A percentile compares a stretch with the other conserved stretches of the same genome.
Conservation (phyloP, 805 yeast species). For the Myxozyma neglecta region DNA sequence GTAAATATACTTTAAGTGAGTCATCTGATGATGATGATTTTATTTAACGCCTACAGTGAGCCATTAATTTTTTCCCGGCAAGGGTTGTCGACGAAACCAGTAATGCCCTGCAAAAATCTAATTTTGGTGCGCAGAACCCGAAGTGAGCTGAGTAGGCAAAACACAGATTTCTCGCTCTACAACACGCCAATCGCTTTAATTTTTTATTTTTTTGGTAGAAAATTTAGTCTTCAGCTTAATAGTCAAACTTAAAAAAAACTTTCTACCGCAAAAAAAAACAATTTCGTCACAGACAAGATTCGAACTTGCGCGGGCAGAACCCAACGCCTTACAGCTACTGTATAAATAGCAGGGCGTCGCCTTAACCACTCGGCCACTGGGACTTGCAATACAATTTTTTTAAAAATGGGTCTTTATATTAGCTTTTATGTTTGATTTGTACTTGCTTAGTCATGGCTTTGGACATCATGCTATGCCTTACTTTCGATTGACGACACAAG, state of each 20-base stretch:
- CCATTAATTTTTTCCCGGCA: no score
- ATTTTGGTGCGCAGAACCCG: no score
- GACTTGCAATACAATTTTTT: conserved; percentile 21
- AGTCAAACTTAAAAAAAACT: neutral
- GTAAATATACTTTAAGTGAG: no score
- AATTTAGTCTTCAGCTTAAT: neutral
- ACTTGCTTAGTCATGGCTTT: no score
- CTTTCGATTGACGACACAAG: no score
- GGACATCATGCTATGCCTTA: no score
- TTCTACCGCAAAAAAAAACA: conserved; percentile 44
- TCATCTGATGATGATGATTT: no score
- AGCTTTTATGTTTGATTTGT: neutral
- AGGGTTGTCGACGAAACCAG: no score
- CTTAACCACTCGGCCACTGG: conserved; percentile 41
- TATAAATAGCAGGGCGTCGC: conserved; percentile 38
- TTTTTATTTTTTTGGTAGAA: neutral
- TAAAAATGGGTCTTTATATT: neutral
- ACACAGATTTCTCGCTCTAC: no score
- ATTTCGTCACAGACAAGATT: conserved; percentile 97
- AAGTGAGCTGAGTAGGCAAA: no score
- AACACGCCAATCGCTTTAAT: neutral
- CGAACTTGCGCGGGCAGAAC: conserved; percentile 98
- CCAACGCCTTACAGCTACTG: conserved; percentile 62
- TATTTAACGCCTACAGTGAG: neutral
- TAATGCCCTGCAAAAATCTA: no score